Evolutionary conservation across 176 grass and related monocot genomes (phyloP).

Genomic region (Alloteropsis semialata): DNA sequence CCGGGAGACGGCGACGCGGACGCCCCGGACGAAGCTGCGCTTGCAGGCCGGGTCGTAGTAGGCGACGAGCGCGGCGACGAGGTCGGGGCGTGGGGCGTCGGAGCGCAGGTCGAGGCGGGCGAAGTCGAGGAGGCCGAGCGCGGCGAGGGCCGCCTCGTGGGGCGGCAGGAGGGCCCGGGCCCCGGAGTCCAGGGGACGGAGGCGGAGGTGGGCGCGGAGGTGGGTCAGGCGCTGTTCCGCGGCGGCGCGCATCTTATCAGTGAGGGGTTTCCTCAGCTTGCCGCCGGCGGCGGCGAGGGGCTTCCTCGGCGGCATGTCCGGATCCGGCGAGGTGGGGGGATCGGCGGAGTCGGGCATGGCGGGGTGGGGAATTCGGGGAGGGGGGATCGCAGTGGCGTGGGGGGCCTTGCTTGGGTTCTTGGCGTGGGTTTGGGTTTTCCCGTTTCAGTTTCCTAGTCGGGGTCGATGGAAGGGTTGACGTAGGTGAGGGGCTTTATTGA

Average conservation of each 20-base stretch:
- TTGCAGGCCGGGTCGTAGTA: conserved; percentile 54
- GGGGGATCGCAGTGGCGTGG: neutral
- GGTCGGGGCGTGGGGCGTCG: conserved; percentile 48
- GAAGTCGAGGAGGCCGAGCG: conserved; percentile 71
- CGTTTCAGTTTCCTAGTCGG: conserved; percentile 1
- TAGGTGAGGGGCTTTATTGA: neutral
- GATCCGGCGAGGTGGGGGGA: conserved; percentile 19
- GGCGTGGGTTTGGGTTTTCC: neutral
- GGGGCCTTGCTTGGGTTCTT: neutral
- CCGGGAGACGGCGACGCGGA: conserved; percentile 50
- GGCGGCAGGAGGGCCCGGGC: conserved; percentile 9
- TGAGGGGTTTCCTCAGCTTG: conserved; percentile 54
- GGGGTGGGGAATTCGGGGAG: conserved; percentile 9
- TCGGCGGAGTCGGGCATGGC: conserved; percentile 35
- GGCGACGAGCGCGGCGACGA: conserved; percentile 56
- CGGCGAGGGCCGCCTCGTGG: conserved; percentile 59
- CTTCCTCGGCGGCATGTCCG: conserved; percentile 40
- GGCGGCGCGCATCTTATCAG: conserved; percentile 48
- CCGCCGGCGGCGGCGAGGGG: neutral
- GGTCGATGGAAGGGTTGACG: neutral
- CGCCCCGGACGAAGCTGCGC: conserved; percentile 65
- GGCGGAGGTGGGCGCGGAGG: conserved; percentile 34
- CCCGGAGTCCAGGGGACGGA: neutral
- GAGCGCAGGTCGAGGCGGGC: conserved; percentile 42
- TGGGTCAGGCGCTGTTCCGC: conserved; percentile 47